Conservation (phyloP, 208 protist genomes). For the Zelonia costaricensis region DNA sequence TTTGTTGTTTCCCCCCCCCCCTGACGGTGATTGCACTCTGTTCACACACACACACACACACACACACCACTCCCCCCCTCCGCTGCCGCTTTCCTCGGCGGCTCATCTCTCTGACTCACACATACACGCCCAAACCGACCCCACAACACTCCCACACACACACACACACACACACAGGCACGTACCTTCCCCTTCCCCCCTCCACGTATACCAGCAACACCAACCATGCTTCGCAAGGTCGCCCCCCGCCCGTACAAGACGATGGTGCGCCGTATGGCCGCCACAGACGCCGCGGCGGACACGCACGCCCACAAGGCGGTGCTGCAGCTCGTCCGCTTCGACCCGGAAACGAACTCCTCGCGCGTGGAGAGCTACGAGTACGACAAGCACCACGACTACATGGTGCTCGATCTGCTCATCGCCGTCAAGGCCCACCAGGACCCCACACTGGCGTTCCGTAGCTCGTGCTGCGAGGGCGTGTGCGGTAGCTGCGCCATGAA, state of each 20-base stretch:
- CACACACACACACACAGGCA: background rate
- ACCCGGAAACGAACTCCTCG: conserved; percentile 81
- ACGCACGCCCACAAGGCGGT: conserved; percentile 55
- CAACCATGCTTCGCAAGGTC: conserved; percentile 73
- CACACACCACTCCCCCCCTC: background rate
- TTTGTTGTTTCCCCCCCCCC: too few species aligned
- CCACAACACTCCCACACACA: background rate
- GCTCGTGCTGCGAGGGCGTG: conserved; percentile 92
- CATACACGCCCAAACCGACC: too few species aligned
- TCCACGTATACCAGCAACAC: background rate
- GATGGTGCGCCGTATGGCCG: conserved; percentile 66
- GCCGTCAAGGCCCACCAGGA: conserved; percentile 93
- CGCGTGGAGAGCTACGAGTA: conserved; percentile 92
- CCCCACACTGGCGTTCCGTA: conserved; percentile 88
- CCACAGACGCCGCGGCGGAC: conserved; percentile 45
- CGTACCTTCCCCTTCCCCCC: background rate
- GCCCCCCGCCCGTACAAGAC: conserved; percentile 76
- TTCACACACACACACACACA: too few species aligned
- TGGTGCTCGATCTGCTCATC: conserved; percentile 91
- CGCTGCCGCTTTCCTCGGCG: background rate
- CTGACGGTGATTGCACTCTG: too few species aligned
- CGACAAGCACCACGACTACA: conserved; percentile 91
- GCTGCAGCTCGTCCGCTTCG: conserved; percentile 86
- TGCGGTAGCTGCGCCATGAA: conserved; percentile 96
- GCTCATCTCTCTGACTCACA: too few species aligned